Evolutionary conservation across 768 basidiomycete genomes (phyloP).

Genomic region (Imleria badia): DNA sequence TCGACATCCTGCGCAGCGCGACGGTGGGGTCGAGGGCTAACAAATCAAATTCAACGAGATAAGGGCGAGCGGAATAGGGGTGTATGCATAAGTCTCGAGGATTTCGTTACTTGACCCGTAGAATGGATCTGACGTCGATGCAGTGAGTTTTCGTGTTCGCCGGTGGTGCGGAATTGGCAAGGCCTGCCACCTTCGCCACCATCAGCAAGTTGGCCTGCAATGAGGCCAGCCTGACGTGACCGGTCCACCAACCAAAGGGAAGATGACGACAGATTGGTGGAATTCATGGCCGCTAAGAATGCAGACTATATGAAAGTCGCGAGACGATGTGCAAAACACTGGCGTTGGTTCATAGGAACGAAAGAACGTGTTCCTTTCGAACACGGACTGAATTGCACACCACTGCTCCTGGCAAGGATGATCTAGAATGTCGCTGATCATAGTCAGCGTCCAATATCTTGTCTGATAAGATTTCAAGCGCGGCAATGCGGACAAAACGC

Average conservation of each 20-base stretch:
- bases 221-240: conserved; percentile 14
- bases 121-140: conserved; percentile 14
- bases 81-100: conserved; percentile 37
- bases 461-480: conserved; percentile 28
- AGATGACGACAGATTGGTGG: conserved; percentile 3
- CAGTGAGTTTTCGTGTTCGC: conserved; percentile 1
- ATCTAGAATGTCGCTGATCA: conserved; percentile 1
- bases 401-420: background rate
- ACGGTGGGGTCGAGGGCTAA: conserved; percentile 52
- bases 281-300: conserved; percentile 2
- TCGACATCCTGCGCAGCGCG: conserved; percentile 49
- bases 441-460: conserved; percentile 15
- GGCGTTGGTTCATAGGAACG: background rate
- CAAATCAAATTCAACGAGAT: conserved; percentile 18
- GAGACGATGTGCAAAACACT: conserved; percentile 12
- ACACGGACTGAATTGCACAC: background rate
- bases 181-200: conserved; percentile 12
- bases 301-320: conserved; percentile 11
- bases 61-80: conserved; percentile 8
- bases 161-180: background rate
- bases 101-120: conserved; percentile 26
- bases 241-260: background rate
- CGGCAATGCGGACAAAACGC: background rate
- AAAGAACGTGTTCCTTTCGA: background rate
- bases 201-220: conserved; percentile 16